phyloP scores from a whole-genome alignment of 208 protist species.

The Herpetomonas samuelpessoai region DNA sequence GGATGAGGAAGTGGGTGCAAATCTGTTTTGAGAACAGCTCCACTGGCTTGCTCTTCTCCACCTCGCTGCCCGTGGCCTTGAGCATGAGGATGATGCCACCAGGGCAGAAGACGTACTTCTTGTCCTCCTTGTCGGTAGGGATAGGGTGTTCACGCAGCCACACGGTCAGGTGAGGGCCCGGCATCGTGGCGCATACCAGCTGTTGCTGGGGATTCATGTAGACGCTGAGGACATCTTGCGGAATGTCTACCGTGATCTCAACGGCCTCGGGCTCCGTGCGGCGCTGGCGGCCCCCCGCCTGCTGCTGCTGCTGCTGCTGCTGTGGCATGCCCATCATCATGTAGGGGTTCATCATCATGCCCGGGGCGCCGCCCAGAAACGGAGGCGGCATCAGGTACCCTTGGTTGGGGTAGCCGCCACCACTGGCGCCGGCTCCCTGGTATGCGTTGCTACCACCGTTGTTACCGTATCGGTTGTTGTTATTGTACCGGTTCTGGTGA shows the following conservation, averaged over 20 bases:
- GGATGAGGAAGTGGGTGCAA: conserved; percentile 84
- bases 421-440: conserved; percentile 2
- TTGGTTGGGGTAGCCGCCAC: conserved; percentile 5
- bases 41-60: conserved; percentile 81
- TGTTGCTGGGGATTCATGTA: conserved; percentile 71
- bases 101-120: conserved; percentile 71
- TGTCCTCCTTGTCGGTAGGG: conserved; percentile 43
- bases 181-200: conserved; percentile 79
- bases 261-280: conserved; percentile 61
- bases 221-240: conserved; percentile 50
- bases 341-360: conserved; percentile 7
- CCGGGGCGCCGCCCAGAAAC: conserved; percentile 14
- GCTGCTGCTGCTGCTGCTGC: conserved; percentile 2
- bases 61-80: conserved; percentile 61
- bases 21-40: conserved; percentile 82
- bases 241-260: conserved; percentile 38
- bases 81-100: conserved; percentile 80
- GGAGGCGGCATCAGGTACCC: conserved; percentile 10
- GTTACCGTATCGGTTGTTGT: too few relatives aligned
- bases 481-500: not conserved
- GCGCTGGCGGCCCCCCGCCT: not conserved
- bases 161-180: conserved; percentile 74
- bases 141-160: conserved; percentile 73
- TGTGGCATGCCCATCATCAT: not conserved
- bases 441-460: conserved; percentile 2